Evolutionary conservation across 768 basidiomycete species (phyloP).

Genomic region (Amanita fuliginea): DNA sequence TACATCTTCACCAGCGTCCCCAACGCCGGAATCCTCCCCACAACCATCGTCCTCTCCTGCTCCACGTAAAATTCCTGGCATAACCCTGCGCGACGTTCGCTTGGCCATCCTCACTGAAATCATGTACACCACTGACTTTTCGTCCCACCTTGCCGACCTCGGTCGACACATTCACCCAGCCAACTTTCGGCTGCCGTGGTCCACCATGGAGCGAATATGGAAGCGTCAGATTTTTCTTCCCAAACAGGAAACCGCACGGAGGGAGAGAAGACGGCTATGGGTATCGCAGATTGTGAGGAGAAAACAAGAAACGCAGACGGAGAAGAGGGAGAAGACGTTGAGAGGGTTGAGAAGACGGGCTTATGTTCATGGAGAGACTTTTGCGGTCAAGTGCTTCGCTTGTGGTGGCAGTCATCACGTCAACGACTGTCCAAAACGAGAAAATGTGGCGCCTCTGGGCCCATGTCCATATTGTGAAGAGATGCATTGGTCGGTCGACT

Average conservation of each 20-base stretch:
- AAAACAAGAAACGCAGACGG: neutral
- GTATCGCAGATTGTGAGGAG: neutral
- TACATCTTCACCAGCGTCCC: too few species aligned
- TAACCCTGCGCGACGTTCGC: conserved; percentile 4
- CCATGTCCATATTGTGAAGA: conserved; percentile 1
- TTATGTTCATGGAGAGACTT: neutral
- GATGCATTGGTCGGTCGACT: conserved; percentile 2
- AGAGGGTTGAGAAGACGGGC: neutral
- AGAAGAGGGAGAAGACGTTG: neutral
- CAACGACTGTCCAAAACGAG: neutral
- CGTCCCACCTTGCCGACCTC: conserved; percentile 1
- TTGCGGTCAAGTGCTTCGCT: neutral
- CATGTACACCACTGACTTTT: neutral
- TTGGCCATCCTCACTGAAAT: conserved; percentile 3
- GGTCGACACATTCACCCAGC: conserved; percentile 3
- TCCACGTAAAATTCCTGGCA: neutral
- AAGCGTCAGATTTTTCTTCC: conserved; percentile 4
- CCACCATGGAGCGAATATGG: conserved; percentile 4
- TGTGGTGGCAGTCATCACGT: conserved; percentile 2
- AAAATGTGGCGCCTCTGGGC: neutral
- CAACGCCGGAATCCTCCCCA: neutral
- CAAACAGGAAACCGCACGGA: neutral
- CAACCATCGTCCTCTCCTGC: neutral
- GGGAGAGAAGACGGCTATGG: neutral
- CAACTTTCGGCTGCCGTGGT: conserved; percentile 6